Evolutionary conservation across 805 yeast species (phyloP), one percentile per base, ranked within the genome.

Genomic region (Saccharomycopsis sp.): DNA sequence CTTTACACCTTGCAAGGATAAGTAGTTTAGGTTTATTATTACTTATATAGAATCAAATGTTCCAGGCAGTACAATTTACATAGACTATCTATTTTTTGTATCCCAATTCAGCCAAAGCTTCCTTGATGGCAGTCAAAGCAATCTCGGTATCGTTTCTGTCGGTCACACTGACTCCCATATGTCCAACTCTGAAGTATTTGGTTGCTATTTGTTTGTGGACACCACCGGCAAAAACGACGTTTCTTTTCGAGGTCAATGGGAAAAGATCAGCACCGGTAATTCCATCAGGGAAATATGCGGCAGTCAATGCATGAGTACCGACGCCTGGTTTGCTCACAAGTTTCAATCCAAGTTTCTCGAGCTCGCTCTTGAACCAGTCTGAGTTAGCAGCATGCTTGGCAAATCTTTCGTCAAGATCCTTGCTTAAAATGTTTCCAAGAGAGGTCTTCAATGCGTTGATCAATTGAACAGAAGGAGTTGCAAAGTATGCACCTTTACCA

Each of bases 401-500:
- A 66, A 89, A 78, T 70, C 96, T 79, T 57, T 72, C 73, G 60
- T 81, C 85, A 59, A 92, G 73, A 24, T 70, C 65, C 41, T 77
- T 75, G 44, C 79, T 73, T 59, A 89, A 73, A 63, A 91, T 84
- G 70, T 88, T 91, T 58, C 79, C 80, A 64, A 92, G 78, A 2
- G 97, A 84, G 2, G 80, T 87, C 70, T 83, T 83, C 66, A 90
- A 79, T 15, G 97, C 92, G 68, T 87, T 87, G 61, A 93, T 76
- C 62, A 87, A 79, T 74, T 90, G 97, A 52, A 89, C 86, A 0
- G 97, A 87, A n/a, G 97, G 97, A 5, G 97, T 93, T n/a, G 97
- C 97, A 69, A 90, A 93, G 76, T 92, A 94, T 7, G 92, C 88
- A 17, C 81, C 80, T 63, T 79, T 77, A 53, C 92, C 92, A 54